Base-by-base conservation (phyloP, 2,329 filamentous ascomycete species). In the Acephala macrosclerotiorum region DNA sequence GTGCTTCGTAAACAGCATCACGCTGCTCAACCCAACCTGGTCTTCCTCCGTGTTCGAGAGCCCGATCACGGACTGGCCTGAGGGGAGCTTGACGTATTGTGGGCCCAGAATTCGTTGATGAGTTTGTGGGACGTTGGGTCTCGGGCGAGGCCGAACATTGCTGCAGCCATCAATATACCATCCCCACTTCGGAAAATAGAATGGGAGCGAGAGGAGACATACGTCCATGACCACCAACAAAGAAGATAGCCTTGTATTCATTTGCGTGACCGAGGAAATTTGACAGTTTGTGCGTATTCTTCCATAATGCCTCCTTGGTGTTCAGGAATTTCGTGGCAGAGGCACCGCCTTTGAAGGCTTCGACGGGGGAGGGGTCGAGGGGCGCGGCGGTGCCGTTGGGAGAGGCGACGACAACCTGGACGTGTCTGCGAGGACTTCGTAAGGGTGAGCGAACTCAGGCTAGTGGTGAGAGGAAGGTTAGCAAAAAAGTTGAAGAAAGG, bases 1-100 rank as follows among this genome's bases (percentile, higher is more conserved):
- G n/a, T n/a, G n/a, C n/a, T n/a, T n/a, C n/a, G n/a, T n/a, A n/a
- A 91, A 91, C 1, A 88, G 88, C 81, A 89, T 81, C 3, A 65
- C 76, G 38, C 76, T 42, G 11, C 68, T 36, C 73, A 79, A 64
- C 81, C 70, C 51, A 75, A 79, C 7, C 78, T 78, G 55, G 81
- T 82, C 78, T 58, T 75, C 73, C 78, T 89, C 87, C 0, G 67
- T 77, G 71, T 88, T 86, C 40, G 81, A 84, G 73, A 89, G 88
- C 11, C 85, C 88, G 0, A 88, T 90, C 25, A 88, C 86, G 55
- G 82, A 80, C 68, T 81, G 78, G 38, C 87, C 87, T 66, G 83
- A 79, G 5, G 78, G 69, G 25, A 82, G 73, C 72, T 83, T 85
- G 42, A 86, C 89, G 70, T 91, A 68, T 83, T 85, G 2, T 83